Percentiles rank a stretch among this genome's conserved stretches.
Conservation (phyloP, 2,329 filamentous ascomycete genomes). For the Aaosphaeria pasadenensis region DNA sequence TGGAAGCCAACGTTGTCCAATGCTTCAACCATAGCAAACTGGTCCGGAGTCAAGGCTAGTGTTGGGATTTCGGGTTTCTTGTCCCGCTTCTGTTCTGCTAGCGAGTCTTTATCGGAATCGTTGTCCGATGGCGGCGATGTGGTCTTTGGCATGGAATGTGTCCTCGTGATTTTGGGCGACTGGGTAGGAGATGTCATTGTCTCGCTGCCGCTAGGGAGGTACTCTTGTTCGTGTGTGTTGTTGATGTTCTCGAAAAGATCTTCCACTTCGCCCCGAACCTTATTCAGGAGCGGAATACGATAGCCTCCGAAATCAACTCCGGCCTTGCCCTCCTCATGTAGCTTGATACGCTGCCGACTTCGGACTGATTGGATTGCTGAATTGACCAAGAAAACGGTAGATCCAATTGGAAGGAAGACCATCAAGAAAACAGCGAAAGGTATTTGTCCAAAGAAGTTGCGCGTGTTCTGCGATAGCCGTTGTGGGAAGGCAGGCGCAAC, state of each 20-base stretch:
- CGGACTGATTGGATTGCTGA: constrained; percentile 72
- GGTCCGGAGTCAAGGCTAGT: constrained; percentile 72
- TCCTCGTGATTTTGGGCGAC: background rate
- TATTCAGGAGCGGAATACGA: constrained; percentile 66
- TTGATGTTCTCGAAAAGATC: constrained; percentile 73
- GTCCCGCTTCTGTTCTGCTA: constrained; percentile 26
- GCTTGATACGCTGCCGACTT: constrained; percentile 69
- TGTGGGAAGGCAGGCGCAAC: constrained; percentile 33
- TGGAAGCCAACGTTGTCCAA: constrained; percentile 63
- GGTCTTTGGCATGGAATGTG: background rate
- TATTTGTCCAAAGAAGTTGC: constrained; percentile 49
- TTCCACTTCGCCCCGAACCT: constrained; percentile 73
- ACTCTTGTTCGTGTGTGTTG: constrained; percentile 66
- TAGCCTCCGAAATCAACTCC: constrained; percentile 69
- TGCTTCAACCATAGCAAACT: constrained; percentile 81
- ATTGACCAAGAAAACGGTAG: constrained; percentile 71
- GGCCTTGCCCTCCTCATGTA: constrained; percentile 70
- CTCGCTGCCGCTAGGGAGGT: constrained; percentile 58
- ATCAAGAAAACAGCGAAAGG: constrained; percentile 64
- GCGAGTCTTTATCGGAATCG: constrained; percentile 19
- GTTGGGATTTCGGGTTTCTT: constrained; percentile 58
- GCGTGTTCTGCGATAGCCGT: constrained; percentile 32
- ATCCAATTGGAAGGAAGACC: constrained; percentile 71
- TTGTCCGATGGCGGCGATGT: constrained; percentile 4
- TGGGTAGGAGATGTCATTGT: constrained; percentile 26